Base-by-base conservation (phyloP, 2,329 filamentous ascomycete species). In the Fusarium nelsonii region DNA sequence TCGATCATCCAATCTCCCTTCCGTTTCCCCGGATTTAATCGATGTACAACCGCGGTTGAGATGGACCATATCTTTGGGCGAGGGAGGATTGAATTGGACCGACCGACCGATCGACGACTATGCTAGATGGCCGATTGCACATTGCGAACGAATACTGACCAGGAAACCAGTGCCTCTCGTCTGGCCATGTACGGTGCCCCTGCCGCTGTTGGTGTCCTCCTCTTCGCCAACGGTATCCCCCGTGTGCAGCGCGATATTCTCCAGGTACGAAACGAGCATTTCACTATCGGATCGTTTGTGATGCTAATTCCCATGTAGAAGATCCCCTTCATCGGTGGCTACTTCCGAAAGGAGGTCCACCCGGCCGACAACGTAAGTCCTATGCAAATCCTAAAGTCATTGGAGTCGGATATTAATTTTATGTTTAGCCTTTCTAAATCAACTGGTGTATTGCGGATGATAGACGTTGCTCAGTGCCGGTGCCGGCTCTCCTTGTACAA, bases 281-380 rank as follows among this genome's bases (percentile, higher is more conserved):
- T 3, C 6, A 6, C 10, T 5, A 1, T 7, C 5, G 9, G 12
- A n/a, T 15, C 11, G 7, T 9, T 20, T 34, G 4, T 12, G 54
- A 34, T 33, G 57, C 73, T 81, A 28, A 81, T 65, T 50, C 15
- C 43, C 28, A 34, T 44, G 23, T 68, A 89, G 86, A 86, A 87
- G 78, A 68, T 90, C 20, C 88, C 88, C 69, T 65, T 87, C 71
- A 68, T 90, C 63, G 83, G 83, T 69, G 65, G 73, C 49, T 80
- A 82, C 79, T 90, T 84, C 77, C 73, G 82, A 73, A 84, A 85
- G 77, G 81, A 87, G 75, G 73, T 87, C 71, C 84, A 86, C 72
- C 81, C 88, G 63, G 86, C 87, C 63, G 88, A 90, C 81, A 90
- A 89, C 81, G 88, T 90, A 73, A 82, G 87, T 84, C 12, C 80